Evolutionary conservation across 371 early-diverging fungal genomes (phyloP), one percentile per base, ranked within the genome.

Genomic region (Mortierella polycephala): DNA sequence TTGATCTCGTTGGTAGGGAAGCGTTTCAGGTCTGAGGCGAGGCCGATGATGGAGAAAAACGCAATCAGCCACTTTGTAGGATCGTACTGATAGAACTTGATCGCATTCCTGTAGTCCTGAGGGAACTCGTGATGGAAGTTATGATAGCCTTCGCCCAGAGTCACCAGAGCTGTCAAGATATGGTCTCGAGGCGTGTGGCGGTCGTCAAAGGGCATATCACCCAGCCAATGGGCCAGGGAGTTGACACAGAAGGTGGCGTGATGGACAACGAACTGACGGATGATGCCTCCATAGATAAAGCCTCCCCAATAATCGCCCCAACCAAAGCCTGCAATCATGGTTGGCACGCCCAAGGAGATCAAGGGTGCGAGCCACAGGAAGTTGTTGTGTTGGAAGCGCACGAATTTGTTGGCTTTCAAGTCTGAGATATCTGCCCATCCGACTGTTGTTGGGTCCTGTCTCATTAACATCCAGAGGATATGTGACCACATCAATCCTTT

Each of bases 121-220:
- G 98, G 98, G 88, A 96, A 98, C 83, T 96, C 94, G 85, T 96
- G 97, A 70, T 96, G 96, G 87, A 94, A 94, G 84, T 94, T 94
- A 88, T 94, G 95, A 81, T 94, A 94, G 10, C 94, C 94, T 83
- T 95, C 94, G 56, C 95, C 95, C 79, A 94, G 72, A 6, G 94
- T 94, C 54, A 92, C 87, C 42, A 94, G 59, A 18, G 95, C 95
- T 7, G 93, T 94, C 47, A 95, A 81, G 83, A 93, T 90, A 67
- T 91, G 90, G 77, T 95, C 94, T 57, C 93, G 88, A 37, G 95
- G 93, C 13, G 94, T 90, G 66, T 89, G 92, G 57, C 88, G 86
- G 69, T 95, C 94, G 80, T 94, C 94, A 71, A 90, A 95, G 12
- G 93, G 85, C 47, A 84, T 83, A n/a, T 91, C 91, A 60, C 95